Evolutionary conservation across 495 filamentous ascomycete species (phyloP), one percentile per base, ranked within the genome.

Genomic region (Xanthoparmelia taractica): DNA sequence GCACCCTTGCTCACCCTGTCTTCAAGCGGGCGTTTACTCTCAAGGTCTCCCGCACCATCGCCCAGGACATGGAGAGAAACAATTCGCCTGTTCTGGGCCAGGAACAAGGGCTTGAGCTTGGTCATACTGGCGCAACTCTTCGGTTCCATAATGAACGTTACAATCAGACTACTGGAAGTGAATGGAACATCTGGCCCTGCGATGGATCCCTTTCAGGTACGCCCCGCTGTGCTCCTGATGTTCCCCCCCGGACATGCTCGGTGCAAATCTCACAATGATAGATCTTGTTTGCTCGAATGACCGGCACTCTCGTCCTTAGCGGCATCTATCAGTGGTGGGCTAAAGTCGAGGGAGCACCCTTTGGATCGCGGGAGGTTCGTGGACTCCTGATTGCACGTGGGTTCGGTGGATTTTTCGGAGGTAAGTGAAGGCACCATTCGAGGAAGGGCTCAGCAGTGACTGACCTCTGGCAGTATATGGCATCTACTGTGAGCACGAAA

Each of bases 241-340:
- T n/a, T 33, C 15, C 34, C 5, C n/a, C 38, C 34, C 34, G 56
- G 34, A n/a, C n/a, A 45, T 36, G 34, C 50, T 60, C 48, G 29
- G 29, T 29, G 17, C 38, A 27, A 63, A 33, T 37, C 37, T n/a
- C 2, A 37, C 29, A 36, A 23, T 25, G 11, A 61, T 54, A 86
- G 76, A 85, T 98, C 59, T 80, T 97, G 43, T 95, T 96, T 71
- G 87, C 80, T 6, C 83, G 94, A 31, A 94, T 95, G 88, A 79
- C 78, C 50, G 83, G 96, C 63, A 97, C 93, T 0, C 74, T 83
- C 2, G 25, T 89, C 4, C 75, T 86, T 48, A 85, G 85, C 38
- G 82, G 79, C 56, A 66, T 83, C 25, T 97, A 93, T 74, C 91
- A 96, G 84, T 91, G 81, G 81, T 84, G 79, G 68, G 82, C 77